A percentile compares a stretch with the other conserved stretches of the same genome.
Evolutionary conservation across 139 green algal genomes (phyloP).

Genomic region (Chlamydomonas sphaeroides): DNA sequence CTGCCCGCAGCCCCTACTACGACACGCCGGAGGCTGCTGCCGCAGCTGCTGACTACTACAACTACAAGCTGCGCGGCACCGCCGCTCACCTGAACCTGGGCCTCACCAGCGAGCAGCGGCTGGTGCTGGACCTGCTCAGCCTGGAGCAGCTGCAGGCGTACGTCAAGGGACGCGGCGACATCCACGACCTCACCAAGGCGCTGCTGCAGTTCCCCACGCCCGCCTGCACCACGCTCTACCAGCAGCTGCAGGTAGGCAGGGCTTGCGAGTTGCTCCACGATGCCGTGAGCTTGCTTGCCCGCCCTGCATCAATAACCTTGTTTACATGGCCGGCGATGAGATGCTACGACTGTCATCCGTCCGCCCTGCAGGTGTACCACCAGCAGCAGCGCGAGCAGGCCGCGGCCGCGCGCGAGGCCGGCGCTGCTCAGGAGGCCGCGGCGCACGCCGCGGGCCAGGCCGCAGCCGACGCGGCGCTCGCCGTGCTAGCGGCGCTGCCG

Average conservation of each 20-base stretch:
- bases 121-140: slow-evolving; percentile 11
- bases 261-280: too few species aligned
- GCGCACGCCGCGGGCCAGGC: too few species aligned
- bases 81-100: slow-evolving; percentile 36
- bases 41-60: slow-evolving; percentile 36
- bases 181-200: slow-evolving; percentile 27
- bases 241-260: slow-evolving; percentile 18
- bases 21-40: slow-evolving; percentile 24
- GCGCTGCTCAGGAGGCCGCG: too few species aligned
- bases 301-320: too few species aligned
- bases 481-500: too few species aligned
- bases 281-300: too few species aligned
- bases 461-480: too few species aligned
- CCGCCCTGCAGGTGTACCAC: too few species aligned
- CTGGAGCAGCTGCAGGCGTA: slow-evolving; percentile 37
- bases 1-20: slow-evolving; percentile 24
- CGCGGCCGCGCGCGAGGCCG: too few species aligned
- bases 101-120: slow-evolving; percentile 22
- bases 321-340: too few species aligned
- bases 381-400: too few species aligned
- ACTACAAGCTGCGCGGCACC: slow-evolving; percentile 34
- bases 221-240: neutral
- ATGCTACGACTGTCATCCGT: too few species aligned
- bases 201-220: slow-evolving; percentile 12
- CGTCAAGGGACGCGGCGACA: slow-evolving; percentile 37